Evolutionary conservation across 1,139 yeast genomes (phyloP).

Genomic region (Protomyces inundatus): DNA sequence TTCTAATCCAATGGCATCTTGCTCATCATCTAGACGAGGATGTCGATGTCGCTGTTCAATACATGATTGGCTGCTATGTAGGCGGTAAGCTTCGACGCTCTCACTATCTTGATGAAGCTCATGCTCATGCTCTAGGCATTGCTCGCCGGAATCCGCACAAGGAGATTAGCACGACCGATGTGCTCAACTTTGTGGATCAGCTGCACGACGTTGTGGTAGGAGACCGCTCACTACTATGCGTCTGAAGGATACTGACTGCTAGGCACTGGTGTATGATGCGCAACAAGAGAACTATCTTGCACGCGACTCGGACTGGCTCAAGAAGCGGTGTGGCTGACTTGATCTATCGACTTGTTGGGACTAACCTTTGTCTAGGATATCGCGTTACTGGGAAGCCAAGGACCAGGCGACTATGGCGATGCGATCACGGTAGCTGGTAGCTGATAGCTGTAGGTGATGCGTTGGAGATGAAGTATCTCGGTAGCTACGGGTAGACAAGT

Average conservation of each 20-base stretch:
- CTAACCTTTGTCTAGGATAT: not conserved
- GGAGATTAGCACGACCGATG: slow-evolving; percentile 1
- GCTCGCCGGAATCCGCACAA: slow-evolving; percentile 4
- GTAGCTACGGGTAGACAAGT: no score
- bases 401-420: not conserved
- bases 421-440: not conserved
- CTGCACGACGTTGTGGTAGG: slow-evolving; percentile 17
- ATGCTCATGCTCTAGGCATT: not conserved
- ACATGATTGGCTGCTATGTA: slow-evolving; percentile 4
- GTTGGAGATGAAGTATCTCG: no score
- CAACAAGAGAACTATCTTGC: slow-evolving; percentile 1
- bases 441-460: not conserved
- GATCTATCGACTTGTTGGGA: not conserved
- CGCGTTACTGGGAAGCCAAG: not conserved
- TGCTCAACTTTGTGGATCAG: slow-evolving; percentile 11
- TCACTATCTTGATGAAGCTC: no score
- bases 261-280: slow-evolving; percentile 19
- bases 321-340: slow-evolving; percentile 3
- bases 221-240: not conserved
- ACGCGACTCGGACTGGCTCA: slow-evolving; percentile 13
- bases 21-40: not conserved
- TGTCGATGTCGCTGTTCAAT: slow-evolving; percentile 6
- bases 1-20: no score
- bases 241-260: not conserved
- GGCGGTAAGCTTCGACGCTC: not conserved